These are phyloP conservation scores for Aureobasidium sp. DNA, from an alignment of 2,329 filamentous ascomycete species.

Conservation along the genomic window DNA sequence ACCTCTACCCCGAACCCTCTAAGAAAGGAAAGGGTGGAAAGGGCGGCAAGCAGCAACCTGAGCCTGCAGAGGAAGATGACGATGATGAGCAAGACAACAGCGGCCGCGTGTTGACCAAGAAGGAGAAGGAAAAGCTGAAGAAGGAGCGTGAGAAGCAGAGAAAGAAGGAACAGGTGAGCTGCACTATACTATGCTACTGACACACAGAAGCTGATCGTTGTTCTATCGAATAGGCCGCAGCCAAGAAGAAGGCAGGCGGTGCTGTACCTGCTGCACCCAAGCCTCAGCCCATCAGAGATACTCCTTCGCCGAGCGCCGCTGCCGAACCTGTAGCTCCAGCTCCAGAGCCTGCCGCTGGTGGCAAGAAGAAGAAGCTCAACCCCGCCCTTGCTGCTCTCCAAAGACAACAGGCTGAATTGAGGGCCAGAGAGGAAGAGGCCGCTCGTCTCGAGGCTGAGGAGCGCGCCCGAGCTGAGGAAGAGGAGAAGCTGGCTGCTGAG, in stretches of 20 bases:
- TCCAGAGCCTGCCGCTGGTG: constrained; percentile 44
- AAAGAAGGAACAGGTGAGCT: constrained; percentile 87
- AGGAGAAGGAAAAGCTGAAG: constrained; percentile 96
- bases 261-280: constrained; percentile 44
- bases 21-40: constrained; percentile 61
- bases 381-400: constrained; percentile 65
- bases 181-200: neutral
- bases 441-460: constrained; percentile 55
- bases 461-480: constrained; percentile 57
- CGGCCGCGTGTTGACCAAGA: constrained; percentile 82
- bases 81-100: constrained; percentile 49
- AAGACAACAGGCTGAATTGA: constrained; percentile 76
- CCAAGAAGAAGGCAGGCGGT: constrained; percentile 65
- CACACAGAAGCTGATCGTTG: neutral
- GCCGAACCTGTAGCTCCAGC: constrained; percentile 43
- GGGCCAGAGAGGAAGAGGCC: constrained; percentile 57
- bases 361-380: constrained; percentile 86
- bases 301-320: neutral
- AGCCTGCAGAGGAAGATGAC: constrained; percentile 41
- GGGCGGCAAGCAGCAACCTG: constrained; percentile 34
- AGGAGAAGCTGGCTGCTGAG: constrained; percentile 58
- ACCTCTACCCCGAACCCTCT: constrained; percentile 71
- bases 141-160: constrained; percentile 98
- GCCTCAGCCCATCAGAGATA: constrained; percentile 27
- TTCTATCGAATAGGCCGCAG: constrained; percentile 39